Evolutionary conservation across 2,329 filamentous ascomycete genomes (phyloP).

Genomic region (Calonectria honghensis): DNA sequence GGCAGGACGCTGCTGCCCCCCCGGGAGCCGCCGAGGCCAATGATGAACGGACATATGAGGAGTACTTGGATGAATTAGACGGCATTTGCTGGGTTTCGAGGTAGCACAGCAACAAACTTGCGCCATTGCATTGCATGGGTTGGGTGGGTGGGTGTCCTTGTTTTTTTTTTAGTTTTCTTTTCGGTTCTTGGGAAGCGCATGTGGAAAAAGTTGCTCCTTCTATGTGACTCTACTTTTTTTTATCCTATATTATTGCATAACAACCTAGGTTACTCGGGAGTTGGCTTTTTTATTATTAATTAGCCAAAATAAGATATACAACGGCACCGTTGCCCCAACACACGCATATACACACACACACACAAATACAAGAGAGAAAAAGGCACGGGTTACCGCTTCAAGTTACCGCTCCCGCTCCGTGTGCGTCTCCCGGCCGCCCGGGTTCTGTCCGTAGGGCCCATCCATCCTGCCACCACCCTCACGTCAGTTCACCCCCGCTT

Average conservation of each 20-base stretch:
- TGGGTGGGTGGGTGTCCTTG: neutral
- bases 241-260: constrained; percentile 14
- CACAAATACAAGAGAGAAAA: neutral
- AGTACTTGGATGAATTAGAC: constrained; percentile 74
- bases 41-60: constrained; percentile 69
- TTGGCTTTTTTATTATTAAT: neutral
- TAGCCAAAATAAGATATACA: neutral
- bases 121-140: neutral
- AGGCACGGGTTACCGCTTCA: constrained; percentile 4
- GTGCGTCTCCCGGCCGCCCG: neutral
- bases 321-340: too few relatives aligned
- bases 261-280: neutral
- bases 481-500: constrained; percentile 18
- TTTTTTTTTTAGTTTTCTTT: neutral
- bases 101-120: constrained; percentile 37
- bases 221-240: constrained; percentile 14
- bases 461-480: constrained; percentile 4
- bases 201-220: constrained; percentile 20
- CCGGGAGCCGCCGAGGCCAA: constrained; percentile 47
- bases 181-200: constrained; percentile 5
- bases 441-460: neutral
- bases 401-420: constrained; percentile 16
- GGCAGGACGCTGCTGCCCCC: constrained; percentile 52
- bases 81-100: constrained; percentile 69
- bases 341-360: neutral